Percentiles rank a stretch among this genome's conserved stretches.
Conservation (phyloP, 805 yeast genomes). For the Ogataea methylovora region DNA sequence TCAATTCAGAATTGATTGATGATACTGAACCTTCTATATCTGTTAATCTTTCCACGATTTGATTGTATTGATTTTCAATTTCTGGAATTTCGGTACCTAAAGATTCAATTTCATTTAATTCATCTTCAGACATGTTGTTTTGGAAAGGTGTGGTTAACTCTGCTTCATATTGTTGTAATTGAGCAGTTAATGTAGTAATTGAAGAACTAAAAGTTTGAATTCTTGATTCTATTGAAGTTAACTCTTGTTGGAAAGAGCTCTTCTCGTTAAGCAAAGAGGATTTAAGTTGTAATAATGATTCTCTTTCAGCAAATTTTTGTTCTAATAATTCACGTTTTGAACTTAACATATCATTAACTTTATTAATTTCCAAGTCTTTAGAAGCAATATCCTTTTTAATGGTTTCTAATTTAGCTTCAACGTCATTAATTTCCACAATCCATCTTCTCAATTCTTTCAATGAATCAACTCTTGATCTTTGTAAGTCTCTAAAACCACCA, state of each 20-base stretch:
- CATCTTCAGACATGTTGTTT: constrained; percentile 42
- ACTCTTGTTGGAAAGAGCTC: constrained; percentile 35
- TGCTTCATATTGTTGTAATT: constrained; percentile 31
- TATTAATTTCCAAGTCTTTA: constrained; percentile 46
- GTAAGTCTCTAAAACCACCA: constrained; percentile 79
- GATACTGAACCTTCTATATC: constrained; percentile 41
- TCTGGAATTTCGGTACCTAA: constrained; percentile 29
- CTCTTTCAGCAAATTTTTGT: constrained; percentile 30
- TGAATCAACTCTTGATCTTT: constrained; percentile 63
- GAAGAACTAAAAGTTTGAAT: constrained; percentile 26
- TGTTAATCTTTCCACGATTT: constrained; percentile 30
- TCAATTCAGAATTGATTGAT: constrained; percentile 44
- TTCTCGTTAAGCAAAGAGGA: constrained; percentile 34
- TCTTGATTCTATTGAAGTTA: constrained; percentile 27
- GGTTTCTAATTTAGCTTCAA: constrained; percentile 30
- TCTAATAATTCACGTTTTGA: constrained; percentile 34
- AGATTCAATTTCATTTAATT: constrained; percentile 31
- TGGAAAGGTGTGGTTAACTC: constrained; percentile 53
- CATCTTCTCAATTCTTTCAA: constrained; percentile 50
- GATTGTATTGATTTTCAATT: constrained; percentile 33
- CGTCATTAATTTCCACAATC: constrained; percentile 36
- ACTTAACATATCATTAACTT: constrained; percentile 36
- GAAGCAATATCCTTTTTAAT: constrained; percentile 30
- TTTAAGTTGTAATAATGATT: constrained; percentile 34
- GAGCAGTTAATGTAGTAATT: constrained; percentile 28